phyloP scores from a whole-genome alignment of 2,329 filamentous ascomycete genomes.

The Huntiella decipiens region DNA sequence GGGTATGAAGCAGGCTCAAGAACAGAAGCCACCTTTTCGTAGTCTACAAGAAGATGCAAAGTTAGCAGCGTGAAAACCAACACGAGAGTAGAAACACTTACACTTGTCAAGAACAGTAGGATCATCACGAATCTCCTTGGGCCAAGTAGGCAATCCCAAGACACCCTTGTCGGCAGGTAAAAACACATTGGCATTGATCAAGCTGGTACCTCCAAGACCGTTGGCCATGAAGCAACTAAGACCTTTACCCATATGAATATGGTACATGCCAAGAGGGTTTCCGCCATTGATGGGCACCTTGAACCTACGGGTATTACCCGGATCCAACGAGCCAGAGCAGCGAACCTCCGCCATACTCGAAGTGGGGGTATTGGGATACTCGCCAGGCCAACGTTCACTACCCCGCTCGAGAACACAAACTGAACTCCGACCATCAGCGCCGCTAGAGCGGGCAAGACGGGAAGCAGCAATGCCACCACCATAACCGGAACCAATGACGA shows the following conservation, averaged over 20 bases:
- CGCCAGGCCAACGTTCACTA: conserved; percentile 45
- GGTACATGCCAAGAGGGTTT: conserved; percentile 42
- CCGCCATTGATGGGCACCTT: conserved; percentile 27
- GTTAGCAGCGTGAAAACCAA: not conserved
- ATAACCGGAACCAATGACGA: conserved; percentile 52
- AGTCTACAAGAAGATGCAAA: conserved; percentile 24
- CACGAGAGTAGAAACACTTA: conserved; percentile 18
- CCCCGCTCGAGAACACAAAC: conserved; percentile 49
- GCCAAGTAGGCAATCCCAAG: conserved; percentile 37
- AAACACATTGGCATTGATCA: conserved; percentile 51
- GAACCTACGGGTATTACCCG: conserved; percentile 19
- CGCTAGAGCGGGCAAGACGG: conserved; percentile 34
- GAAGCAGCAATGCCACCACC: conserved; percentile 47
- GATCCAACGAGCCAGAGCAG: conserved; percentile 33
- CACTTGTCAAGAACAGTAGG: conserved; percentile 27
- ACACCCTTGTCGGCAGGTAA: conserved; percentile 37
- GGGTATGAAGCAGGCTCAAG: conserved; percentile 42
- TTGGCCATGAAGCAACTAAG: conserved; percentile 44
- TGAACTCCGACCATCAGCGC: conserved; percentile 22
- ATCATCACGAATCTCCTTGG: conserved; percentile 31
- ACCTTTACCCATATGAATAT: conserved; percentile 41
- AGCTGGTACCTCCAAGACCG: conserved; percentile 45
- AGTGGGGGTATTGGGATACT: conserved; percentile 33
- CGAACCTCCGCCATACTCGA: conserved; percentile 34
- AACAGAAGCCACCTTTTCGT: conserved; percentile 33